Evolutionary conservation across 257 asterid species (phyloP), one percentile per base, ranked within the genome.

Genomic region (Echium plantagineum): DNA sequence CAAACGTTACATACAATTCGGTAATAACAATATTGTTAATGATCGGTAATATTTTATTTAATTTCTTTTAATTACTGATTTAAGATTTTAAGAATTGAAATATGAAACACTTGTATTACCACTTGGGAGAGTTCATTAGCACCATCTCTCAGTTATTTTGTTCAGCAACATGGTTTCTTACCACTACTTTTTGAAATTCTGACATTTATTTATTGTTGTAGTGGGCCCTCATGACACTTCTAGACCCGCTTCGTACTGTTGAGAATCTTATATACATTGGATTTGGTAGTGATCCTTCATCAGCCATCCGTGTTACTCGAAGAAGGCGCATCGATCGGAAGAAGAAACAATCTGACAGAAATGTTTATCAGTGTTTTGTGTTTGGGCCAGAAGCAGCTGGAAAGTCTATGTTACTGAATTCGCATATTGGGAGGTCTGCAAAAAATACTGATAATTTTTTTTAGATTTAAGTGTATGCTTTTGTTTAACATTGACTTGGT

Each of bases 141-240:
- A 28, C 32, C 32, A 3, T 28, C 32, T 28, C 6, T 52, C 16
- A 8, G 19, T 18, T 16, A 4, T n/a, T 52, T 4, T 16, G 9
- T 52, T 17, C 20, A 3, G 32, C 21, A 16, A 52, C 18, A 5
- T 35, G 24, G 22, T 42, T 42, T 17, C 59, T 15, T 30, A 46
- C 15, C 18, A 52, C n/a, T 13, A 49, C 48, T 19, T 18, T 31
- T 15, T 59, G 20, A 28, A 48, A 47, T 67, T 28, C 64, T 61
- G 53, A 38, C 48, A 52, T 61, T 38, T 70, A 22, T 52, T 57
- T 80, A 2, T 20, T 63, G n/a, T n/a, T 68, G 70, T 89, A 88
- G 98, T 91, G 98, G 98, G 80, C 90, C 63, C 85, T 91, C 63
- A 85, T 91, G 95, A 78, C 95, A 54, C 96, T 91, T 81, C 77